phyloP scores from a whole-genome alignment of 352 stramenopile species.

The Phytophthora sojae region DNA sequence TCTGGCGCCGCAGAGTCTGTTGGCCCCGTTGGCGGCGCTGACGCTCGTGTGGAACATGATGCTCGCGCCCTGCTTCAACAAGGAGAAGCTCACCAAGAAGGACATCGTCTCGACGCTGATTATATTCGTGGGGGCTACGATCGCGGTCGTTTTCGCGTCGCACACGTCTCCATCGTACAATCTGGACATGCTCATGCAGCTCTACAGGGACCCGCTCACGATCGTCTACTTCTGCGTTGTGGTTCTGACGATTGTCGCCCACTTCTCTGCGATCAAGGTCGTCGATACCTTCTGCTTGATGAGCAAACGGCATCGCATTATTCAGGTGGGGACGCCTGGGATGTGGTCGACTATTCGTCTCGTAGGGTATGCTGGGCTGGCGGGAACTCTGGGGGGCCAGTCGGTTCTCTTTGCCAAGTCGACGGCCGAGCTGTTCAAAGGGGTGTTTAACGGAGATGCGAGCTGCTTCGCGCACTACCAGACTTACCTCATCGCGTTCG shows the following conservation, averaged over 20 bases:
- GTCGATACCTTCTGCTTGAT: conserved; percentile 74
- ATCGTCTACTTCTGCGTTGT: conserved; percentile 64
- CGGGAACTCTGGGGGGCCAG: conserved; percentile 82
- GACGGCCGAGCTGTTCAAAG: conserved; percentile 77
- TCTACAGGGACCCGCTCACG: conserved; percentile 82
- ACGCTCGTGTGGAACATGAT: conserved; percentile 94
- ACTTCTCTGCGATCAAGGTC: conserved; percentile 74
- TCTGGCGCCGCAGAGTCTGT: conserved; percentile 87
- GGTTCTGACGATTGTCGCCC: conserved; percentile 41
- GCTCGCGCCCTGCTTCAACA: conserved; percentile 88
- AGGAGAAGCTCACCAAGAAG: conserved; percentile 84
- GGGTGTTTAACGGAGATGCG: conserved; percentile 68
- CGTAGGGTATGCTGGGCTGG: conserved; percentile 78
- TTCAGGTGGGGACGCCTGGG: conserved; percentile 68
- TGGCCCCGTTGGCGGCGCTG: conserved; percentile 89
- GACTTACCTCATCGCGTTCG: conserved; percentile 74
- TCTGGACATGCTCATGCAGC: conserved; percentile 74
- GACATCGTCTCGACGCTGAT: conserved; percentile 84
- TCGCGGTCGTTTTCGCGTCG: conserved; percentile 85
- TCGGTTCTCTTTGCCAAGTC: conserved; percentile 91
- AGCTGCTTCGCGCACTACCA: conserved; percentile 64
- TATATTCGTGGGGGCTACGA: conserved; percentile 84
- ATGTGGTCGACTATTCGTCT: conserved; percentile 76
- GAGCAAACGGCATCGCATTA: conserved; percentile 78
- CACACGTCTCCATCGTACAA: conserved; percentile 89